A percentile compares a stretch with the other conserved stretches of the same genome.
Conservation (phyloP, 176 grass and related monocot genomes). For the Carex scoparia region DNA sequence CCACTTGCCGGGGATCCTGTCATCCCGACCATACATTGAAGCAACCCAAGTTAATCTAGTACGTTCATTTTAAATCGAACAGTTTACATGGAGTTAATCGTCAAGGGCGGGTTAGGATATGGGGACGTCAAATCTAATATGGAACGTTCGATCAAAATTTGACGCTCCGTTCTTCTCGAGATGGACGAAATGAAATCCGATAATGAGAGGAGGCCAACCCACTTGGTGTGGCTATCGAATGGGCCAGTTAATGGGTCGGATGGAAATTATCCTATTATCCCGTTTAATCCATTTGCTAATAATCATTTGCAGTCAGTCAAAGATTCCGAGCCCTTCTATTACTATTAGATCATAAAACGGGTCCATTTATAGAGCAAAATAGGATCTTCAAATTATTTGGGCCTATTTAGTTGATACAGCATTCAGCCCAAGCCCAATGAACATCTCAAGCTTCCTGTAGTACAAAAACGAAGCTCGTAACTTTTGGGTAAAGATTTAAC, state of each 20-base stretch:
- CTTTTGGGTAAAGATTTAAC: too few species aligned
- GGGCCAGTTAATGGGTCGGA: not conserved
- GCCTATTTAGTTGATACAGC: too few species aligned
- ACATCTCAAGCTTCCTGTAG: too few species aligned
- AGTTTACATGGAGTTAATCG: fast-evolving
- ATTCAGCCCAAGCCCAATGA: too few species aligned
- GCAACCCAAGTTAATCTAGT: too few species aligned
- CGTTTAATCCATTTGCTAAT: not conserved
- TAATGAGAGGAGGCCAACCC: not conserved
- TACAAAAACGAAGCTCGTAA: too few species aligned
- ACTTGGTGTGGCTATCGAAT: too few species aligned
- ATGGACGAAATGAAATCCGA: not conserved
- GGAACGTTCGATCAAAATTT: not conserved
- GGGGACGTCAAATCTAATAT: not conserved
- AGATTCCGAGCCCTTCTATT: not conserved
- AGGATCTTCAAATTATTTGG: too few species aligned
- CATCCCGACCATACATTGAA: not conserved
- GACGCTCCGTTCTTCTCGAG: not conserved
- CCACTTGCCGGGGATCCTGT: not conserved
- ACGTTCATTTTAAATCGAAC: not conserved
- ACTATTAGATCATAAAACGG: too few species aligned
- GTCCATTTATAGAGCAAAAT: too few species aligned
- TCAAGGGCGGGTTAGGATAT: not conserved
- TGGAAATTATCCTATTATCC: not conserved
- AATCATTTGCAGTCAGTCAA: not conserved